These are phyloP conservation scores for Raffaelea albimanens DNA, from an alignment of 2,329 filamentous ascomycete genomes.

Conservation along the genomic window DNA sequence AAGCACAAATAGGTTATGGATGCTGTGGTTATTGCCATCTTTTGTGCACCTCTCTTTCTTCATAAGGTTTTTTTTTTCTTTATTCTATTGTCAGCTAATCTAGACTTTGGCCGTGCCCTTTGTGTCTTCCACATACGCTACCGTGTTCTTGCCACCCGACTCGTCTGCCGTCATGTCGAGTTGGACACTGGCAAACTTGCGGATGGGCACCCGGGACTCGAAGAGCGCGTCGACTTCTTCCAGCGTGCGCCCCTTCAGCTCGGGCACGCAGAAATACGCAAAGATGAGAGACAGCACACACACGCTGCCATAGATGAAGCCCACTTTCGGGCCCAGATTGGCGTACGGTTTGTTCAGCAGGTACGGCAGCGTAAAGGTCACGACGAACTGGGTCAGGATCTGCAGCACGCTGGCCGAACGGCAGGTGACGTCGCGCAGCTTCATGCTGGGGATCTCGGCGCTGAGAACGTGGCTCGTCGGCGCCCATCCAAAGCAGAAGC, in stretches of 20 bases:
- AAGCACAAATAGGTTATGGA: no score
- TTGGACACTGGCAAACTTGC: no score
- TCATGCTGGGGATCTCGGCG: neutral
- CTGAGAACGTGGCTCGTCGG: neutral
- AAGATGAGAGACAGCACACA: neutral
- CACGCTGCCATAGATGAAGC: neutral
- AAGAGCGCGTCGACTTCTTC: neutral
- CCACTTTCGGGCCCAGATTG: neutral
- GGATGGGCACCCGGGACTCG: neutral
- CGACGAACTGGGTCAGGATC: neutral
- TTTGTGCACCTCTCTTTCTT: no score
- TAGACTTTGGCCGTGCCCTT: no score
- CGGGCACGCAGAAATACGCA: neutral
- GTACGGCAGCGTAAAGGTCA: neutral
- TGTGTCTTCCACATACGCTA: no score
- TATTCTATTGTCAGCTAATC: no score
- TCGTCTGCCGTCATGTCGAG: no score
- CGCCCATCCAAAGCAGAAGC: neutral
- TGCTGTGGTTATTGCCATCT: no score
- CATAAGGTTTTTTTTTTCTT: no score
- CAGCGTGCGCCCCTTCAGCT: neutral
- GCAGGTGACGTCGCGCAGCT: neutral
- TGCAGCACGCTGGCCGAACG: neutral
- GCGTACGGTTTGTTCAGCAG: neutral
- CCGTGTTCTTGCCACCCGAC: no score